These are phyloP conservation scores for Calocybe gangraenosa DNA, from an alignment of 768 basidiomycete species.

Conservation along the genomic window DNA sequence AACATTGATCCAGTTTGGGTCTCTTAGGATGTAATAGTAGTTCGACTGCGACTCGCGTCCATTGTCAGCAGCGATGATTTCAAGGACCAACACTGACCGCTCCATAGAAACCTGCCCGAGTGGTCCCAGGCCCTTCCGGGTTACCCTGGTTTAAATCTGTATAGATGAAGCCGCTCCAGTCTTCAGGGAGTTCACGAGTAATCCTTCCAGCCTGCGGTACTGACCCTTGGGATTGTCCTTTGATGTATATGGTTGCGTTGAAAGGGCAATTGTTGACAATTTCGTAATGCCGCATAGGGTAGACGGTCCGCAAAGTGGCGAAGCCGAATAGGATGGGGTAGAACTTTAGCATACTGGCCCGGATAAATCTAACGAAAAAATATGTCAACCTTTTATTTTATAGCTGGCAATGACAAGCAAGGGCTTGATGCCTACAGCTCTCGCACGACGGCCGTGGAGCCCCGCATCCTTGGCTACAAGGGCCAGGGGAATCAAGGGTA, in stretches of 20 bases:
- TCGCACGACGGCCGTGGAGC: no score
- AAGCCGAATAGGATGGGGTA: neutral
- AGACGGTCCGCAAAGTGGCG: neutral
- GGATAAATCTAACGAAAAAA: no score
- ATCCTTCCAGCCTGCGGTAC: neutral
- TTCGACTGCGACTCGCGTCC: neutral
- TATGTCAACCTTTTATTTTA: no score
- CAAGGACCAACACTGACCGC: neutral
- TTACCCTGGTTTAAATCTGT: constrained; percentile 1
- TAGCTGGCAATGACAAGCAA: no score
- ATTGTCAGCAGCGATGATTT: neutral
- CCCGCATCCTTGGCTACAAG: no score
- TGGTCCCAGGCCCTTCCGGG: neutral
- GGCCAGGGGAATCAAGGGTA: no score
- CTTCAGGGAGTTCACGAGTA: neutral
- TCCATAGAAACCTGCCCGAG: neutral
- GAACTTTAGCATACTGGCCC: no score
- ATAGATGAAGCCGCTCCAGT: constrained; percentile 1
- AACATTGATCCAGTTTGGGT: constrained; percentile 1
- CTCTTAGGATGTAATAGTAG: constrained; percentile 1
- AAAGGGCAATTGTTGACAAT: constrained; percentile 1
- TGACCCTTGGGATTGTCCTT: neutral
- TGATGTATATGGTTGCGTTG: constrained; percentile 1
- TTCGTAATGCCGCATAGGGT: neutral
- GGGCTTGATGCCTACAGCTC: no score